These are phyloP conservation scores for Nowakowskiella sp. DNA, from an alignment of 192 early-diverging fungal genomes.

Conservation along the genomic window DNA sequence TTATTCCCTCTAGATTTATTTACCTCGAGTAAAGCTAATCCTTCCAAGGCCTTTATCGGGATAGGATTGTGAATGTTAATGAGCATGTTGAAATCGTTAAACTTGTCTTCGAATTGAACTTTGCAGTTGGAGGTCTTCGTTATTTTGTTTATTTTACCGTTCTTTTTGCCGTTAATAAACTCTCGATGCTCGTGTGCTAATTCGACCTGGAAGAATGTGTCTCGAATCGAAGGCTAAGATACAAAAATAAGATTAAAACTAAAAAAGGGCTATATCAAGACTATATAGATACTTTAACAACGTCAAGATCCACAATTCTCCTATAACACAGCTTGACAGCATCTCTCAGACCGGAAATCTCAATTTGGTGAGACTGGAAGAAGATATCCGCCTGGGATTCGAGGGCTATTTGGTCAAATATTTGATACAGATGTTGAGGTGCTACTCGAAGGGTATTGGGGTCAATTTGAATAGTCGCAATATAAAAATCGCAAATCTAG, in stretches of 20 bases:
- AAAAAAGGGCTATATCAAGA: neutral
- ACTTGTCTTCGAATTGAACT: slow-evolving; percentile 60
- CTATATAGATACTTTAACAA: slow-evolving; percentile 27
- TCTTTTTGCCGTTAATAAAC: slow-evolving; percentile 84
- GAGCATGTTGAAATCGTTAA: slow-evolving; percentile 72
- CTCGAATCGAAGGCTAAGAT: slow-evolving; percentile 37
- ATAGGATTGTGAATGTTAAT: slow-evolving; percentile 59
- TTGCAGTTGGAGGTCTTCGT: slow-evolving; percentile 62
- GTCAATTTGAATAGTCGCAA: slow-evolving; percentile 32
- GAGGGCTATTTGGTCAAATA: slow-evolving; percentile 37
- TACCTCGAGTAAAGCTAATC: slow-evolving; percentile 54
- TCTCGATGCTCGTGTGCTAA: slow-evolving; percentile 70
- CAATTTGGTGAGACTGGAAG: slow-evolving; percentile 47
- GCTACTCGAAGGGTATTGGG: neutral
- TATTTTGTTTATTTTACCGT: slow-evolving; percentile 82
- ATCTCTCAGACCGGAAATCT: slow-evolving; percentile 60
- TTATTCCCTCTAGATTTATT: neutral
- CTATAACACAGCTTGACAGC: slow-evolving; percentile 55
- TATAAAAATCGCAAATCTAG: slow-evolving; percentile 42
- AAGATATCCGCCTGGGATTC: slow-evolving; percentile 56
- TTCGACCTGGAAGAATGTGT: slow-evolving; percentile 69
- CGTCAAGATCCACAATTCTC: slow-evolving; percentile 40
- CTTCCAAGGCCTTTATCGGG: slow-evolving; percentile 53
- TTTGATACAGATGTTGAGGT: neutral
- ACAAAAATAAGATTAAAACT: slow-evolving; percentile 6